phyloP scores from a whole-genome alignment of 345 rosid species.

The Carallia brachiata region DNA sequence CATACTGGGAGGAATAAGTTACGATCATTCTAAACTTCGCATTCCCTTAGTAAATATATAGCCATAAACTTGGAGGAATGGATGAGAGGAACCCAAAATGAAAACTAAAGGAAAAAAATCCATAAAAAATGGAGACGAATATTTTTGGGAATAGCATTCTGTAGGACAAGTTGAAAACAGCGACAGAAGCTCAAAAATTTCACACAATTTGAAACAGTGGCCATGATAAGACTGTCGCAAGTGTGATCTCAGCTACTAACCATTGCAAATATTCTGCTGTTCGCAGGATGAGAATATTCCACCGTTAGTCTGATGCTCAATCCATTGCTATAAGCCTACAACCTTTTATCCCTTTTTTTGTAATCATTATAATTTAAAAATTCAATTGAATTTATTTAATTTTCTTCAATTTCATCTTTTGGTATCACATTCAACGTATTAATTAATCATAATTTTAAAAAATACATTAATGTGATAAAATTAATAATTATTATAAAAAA shows the following conservation, averaged over 20 bases:
- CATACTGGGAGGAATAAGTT: not conserved
- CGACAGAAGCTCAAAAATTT: not conserved
- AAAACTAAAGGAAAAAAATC: not conserved
- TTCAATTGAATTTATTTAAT: too few species aligned
- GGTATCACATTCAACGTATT: too few species aligned
- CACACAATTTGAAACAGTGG: not conserved
- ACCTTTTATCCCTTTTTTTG: too few species aligned
- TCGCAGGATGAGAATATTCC: not conserved
- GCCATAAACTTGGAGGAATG: not conserved
- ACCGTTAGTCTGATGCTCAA: too few species aligned
- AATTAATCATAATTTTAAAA: too few species aligned
- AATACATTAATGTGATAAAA: too few species aligned
- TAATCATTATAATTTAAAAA: too few species aligned
- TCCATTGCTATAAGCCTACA: too few species aligned
- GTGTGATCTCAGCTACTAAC: not conserved
- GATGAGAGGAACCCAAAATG: not conserved
- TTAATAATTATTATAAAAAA: too few species aligned
- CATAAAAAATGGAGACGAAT: constrained; percentile 7
- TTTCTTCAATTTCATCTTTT: too few species aligned
- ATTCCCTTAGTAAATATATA: not conserved
- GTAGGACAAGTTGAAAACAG: constrained; percentile 20
- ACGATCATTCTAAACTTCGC: not conserved
- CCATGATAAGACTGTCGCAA: not conserved
- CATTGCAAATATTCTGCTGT: not conserved
- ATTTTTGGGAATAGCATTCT: constrained; percentile 23